These are phyloP conservation scores for Zalaria obscura DNA, from an alignment of 2,329 filamentous ascomycete species.

Conservation along the genomic window DNA sequence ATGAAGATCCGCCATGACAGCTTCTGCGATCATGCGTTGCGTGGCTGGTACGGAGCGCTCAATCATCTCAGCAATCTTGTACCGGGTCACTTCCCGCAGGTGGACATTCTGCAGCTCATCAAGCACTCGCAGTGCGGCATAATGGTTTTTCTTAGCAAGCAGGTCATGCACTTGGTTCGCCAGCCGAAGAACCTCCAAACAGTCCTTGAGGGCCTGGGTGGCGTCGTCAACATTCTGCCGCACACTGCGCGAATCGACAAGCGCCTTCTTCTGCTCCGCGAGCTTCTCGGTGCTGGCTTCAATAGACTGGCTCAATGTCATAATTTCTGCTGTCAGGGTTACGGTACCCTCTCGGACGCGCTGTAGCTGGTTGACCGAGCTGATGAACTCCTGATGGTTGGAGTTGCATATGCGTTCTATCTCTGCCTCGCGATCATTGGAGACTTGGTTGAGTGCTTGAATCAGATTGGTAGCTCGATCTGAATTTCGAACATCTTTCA, in stretches of 20 bases:
- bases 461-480: conserved; percentile 60
- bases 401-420: conserved; percentile 91
- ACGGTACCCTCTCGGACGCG: conserved; percentile 84
- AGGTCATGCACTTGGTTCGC: conserved; percentile 92
- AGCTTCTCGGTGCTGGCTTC: conserved; percentile 89
- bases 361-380: conserved; percentile 87
- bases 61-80: conserved; percentile 89
- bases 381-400: conserved; percentile 92
- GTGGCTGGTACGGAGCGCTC: conserved; percentile 90
- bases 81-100: conserved; percentile 83
- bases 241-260: conserved; percentile 84
- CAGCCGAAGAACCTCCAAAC: conserved; percentile 77
- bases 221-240: conserved; percentile 94
- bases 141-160: conserved; percentile 85
- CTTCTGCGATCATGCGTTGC: conserved; percentile 84
- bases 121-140: conserved; percentile 80
- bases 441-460: conserved; percentile 67
- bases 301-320: conserved; percentile 86
- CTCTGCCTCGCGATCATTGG: conserved; percentile 72
- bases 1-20: conserved; percentile 92
- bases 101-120: conserved; percentile 96
- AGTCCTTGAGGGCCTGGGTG: conserved; percentile 75
- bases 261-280: conserved; percentile 81
- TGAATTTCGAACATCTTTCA: conserved; percentile 74
- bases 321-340: conserved; percentile 73